Evolutionary conservation across 2,329 filamentous ascomycete species (phyloP), one percentile per base, ranked within the genome.

Genomic region (Fusarium aywerte): DNA sequence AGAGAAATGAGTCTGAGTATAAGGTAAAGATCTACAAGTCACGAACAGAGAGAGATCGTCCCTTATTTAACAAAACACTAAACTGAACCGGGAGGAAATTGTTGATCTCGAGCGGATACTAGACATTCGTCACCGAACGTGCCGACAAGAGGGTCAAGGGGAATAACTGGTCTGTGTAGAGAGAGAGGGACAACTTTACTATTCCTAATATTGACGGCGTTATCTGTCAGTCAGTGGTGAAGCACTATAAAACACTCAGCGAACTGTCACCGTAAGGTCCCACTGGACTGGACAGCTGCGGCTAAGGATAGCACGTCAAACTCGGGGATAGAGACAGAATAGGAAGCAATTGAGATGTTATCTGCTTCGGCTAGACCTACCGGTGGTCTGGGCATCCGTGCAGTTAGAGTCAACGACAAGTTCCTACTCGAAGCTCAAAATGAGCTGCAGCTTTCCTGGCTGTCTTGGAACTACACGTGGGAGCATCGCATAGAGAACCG

Each of bases 21-120:
- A 45, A 39, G 58, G 65, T 10, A 68, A 68, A n/a, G 65, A 68
- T 68, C 65, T 57, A 43, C 59, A 38, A 25, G 16, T 27, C 23
- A 49, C 33, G 21, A 9, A 18, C 40, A 39, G 64, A 65, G 54
- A 47, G 54, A 29, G 29, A 38, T 50, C 21, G 25, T 36, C 36
- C 48, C 36, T 36, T 67, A 64, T 67, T 55, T 64, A 58, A 50
- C 18, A 36, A 25, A 18, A 8, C 11, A 16, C 18, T 27, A 23
- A 23, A 16, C 13, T 15, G 21, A 7, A 29, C n/a, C n/a, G n/a
- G 18, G 18, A 23, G 44, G n/a, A 45, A 36, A 45, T 35, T 31
- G n/a, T 43, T n/a, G 32, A 59, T 62, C 35, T 25, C n/a, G 36
- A 25, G n/a, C 27, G 35, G 47, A 29, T 13, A 43, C 21, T 42